A percentile compares a stretch with the other conserved stretches of the same genome.
Evolutionary conservation across 805 yeast species (phyloP).

Genomic region (Candida anglica): DNA sequence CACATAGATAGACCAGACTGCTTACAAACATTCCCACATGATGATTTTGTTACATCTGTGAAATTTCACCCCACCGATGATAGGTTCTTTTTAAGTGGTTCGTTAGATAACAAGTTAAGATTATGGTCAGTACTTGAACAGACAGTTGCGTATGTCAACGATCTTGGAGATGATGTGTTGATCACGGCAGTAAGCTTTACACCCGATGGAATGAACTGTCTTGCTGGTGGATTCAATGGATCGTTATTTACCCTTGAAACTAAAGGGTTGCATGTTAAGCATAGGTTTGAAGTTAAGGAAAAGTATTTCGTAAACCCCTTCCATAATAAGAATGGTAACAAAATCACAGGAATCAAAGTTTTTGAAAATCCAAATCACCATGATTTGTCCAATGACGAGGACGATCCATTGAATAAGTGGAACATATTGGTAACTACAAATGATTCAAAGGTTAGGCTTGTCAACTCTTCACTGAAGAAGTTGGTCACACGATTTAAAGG

Average conservation of each 20-base stretch:
- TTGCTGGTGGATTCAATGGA: conserved; percentile 82
- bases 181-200: conserved; percentile 75
- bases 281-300: conserved; percentile 28
- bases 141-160: conserved; percentile 47
- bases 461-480: conserved; percentile 49
- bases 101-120: conserved; percentile 69
- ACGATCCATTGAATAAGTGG: conserved; percentile 20
- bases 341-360: conserved; percentile 72
- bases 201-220: conserved; percentile 55
- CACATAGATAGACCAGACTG: conserved; percentile 66
- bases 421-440: conserved; percentile 63
- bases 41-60: conserved; percentile 80
- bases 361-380: conserved; percentile 23
- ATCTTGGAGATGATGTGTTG: conserved; percentile 57
- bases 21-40: conserved; percentile 61
- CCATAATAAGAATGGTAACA: conserved; percentile 29
- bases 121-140: conserved; percentile 85
- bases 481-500: conserved; percentile 74
- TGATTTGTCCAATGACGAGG: neutral
- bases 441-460: conserved; percentile 73
- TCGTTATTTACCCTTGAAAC: conserved; percentile 58
- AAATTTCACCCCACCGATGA: conserved; percentile 84
- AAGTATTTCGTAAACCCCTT: conserved; percentile 19
- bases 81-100: conserved; percentile 78
- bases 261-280: conserved; percentile 48